phyloP scores from a whole-genome alignment of 1,284 basidiomycete species.

The Ceratobasidium theobromae region DNA sequence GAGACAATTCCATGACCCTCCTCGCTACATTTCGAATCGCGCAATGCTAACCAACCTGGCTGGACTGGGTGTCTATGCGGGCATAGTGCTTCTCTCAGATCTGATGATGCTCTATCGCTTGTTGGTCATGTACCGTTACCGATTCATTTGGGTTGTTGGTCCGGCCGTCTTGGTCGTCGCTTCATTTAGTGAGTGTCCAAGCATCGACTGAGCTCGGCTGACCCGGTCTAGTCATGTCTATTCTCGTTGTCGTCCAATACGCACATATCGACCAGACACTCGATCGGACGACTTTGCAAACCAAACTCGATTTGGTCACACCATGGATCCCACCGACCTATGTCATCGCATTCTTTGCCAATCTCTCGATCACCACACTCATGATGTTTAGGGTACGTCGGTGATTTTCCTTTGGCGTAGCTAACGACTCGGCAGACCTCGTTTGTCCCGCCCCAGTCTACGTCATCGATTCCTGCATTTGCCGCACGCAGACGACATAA shows the following conservation, averaged over 20 bases:
- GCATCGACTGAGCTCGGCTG: neutral
- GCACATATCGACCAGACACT: neutral
- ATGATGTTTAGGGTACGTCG: constrained; percentile 25
- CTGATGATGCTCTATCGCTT: constrained; percentile 25
- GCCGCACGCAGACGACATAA: neutral
- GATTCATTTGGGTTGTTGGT: constrained; percentile 4
- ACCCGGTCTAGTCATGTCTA: constrained; percentile 5
- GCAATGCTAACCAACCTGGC: constrained; percentile 16
- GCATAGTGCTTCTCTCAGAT: constrained; percentile 9
- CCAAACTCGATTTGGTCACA: neutral
- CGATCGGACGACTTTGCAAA: neutral
- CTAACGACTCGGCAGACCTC: neutral
- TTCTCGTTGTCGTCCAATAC: constrained; percentile 17
- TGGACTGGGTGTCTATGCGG: constrained; percentile 12
- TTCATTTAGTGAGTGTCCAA: neutral
- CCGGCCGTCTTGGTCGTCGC: constrained; percentile 1
- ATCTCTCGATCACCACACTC: constrained; percentile 13
- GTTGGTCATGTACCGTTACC: constrained; percentile 21
- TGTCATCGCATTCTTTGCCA: constrained; percentile 10
- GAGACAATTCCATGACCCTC: neutral
- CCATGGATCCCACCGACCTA: constrained; percentile 25
- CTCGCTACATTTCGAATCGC: constrained; percentile 8
- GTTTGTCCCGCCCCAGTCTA: neutral
- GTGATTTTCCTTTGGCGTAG: neutral
- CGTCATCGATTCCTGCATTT: neutral